These are phyloP conservation scores for Rubroshorea leprosula DNA, from an alignment of 345 rosid species.

Conservation along the genomic window DNA sequence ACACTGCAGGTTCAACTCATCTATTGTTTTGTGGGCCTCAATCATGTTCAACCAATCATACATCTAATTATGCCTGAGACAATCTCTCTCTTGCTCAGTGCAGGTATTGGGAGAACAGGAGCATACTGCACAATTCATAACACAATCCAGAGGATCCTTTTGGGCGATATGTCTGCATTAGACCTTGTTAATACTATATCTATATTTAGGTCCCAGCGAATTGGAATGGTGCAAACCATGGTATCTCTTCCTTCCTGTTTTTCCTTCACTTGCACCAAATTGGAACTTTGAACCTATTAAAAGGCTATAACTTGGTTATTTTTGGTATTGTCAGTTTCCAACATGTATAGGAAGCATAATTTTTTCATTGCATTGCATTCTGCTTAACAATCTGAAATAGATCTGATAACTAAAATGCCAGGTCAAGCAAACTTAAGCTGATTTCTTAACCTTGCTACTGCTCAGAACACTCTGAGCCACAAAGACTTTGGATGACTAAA, in stretches of 20 bases:
- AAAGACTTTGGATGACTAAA: too few species aligned
- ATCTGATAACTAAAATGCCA: too few species aligned
- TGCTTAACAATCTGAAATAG: background rate
- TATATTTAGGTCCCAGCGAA: constrained; percentile 71
- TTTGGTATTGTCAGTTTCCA: too few species aligned
- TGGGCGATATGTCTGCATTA: constrained; percentile 81
- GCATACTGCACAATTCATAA: constrained; percentile 88
- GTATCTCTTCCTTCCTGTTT: constrained; percentile 34
- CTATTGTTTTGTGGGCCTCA: background rate
- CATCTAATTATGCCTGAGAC: constrained; percentile 24
- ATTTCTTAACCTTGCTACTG: too few species aligned
- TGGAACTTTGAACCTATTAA: too few species aligned
- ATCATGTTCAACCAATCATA: constrained; percentile 12
- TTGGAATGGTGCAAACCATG: constrained; percentile 94
- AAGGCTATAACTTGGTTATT: too few species aligned
- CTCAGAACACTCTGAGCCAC: too few species aligned
- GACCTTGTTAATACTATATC: constrained; percentile 63
- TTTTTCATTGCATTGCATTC: background rate
- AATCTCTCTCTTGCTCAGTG: constrained; percentile 46
- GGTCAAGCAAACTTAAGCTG: too few species aligned
- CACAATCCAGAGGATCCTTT: constrained; percentile 86
- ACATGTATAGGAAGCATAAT: too few species aligned
- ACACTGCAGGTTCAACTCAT: constrained; percentile 81
- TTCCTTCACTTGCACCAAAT: background rate
- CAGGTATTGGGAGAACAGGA: constrained; percentile 98